Base-by-base conservation (phyloP, 2,329 filamentous ascomycete species). In the Cladobotryum mycophilum region DNA sequence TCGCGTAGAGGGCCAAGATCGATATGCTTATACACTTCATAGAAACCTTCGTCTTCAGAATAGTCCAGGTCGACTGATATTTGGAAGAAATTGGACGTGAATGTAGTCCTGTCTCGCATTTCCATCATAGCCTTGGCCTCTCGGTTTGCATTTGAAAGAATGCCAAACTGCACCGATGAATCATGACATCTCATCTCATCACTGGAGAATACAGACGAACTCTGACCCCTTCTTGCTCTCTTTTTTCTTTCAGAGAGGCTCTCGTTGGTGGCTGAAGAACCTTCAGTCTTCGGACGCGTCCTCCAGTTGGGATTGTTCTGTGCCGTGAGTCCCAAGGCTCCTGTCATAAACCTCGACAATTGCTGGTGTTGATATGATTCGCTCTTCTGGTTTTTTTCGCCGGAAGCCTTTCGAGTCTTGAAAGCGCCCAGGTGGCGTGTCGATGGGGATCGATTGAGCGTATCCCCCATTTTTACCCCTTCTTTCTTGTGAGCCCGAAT, bases 241-340 rank as follows among this genome's bases (percentile, higher is more conserved):
- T 18, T 40, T 18, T 18, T 40, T 18, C 7, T 5, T 17, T 49
- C 8, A 30, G 35, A 22, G 34, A 5, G 12, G 34, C 15, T 41
- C n/a, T 50, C 34, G 40, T 30, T 40, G 7, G 44, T 38, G 13
- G 46, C 46, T 8, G 45, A 47, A 8, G 41, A 51, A 15, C 44
- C 49, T 3, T 54, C 49, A 8, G 56, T 54, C 9, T 55, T 44
- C 11, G 33, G 52, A 33, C 66, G 64, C 25, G 54, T 56, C 33
- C 66, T 63, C 67, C 67, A 69, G 45, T 69, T 59, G 13, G 65
- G 65, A 25, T 69, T 67, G 20, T 60, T 65, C 37, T 40, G 37
- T 11, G 37, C 37, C 37, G 37, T 40, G 37, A 40, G 37, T 40
- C 37, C 37, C 61, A 69, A 62, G 20, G 66, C 67, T 52, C 67